phyloP scores from a whole-genome alignment of 768 basidiomycete species.

The Trametes meyenii region DNA sequence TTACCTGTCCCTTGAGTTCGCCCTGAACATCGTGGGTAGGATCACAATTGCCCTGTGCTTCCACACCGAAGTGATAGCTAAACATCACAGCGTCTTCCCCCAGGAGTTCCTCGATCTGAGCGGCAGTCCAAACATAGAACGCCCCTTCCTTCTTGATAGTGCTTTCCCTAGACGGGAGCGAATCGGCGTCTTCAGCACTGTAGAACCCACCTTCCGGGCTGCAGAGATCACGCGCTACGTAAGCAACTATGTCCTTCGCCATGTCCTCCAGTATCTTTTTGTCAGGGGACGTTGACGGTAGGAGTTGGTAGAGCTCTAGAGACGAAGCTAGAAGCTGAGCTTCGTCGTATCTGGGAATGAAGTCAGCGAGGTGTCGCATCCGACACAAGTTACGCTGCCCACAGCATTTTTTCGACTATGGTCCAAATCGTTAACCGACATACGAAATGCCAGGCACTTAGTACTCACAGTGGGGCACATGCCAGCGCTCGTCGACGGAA shows the following conservation, averaged over 20 bases:
- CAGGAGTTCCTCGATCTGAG: constrained; percentile 37
- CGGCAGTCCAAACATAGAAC: constrained; percentile 42
- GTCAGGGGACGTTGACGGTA: constrained; percentile 14
- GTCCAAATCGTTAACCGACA: neutral
- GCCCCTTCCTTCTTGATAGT: constrained; percentile 39
- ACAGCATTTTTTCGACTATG: constrained; percentile 41
- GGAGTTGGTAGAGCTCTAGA: constrained; percentile 27
- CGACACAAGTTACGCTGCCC: neutral
- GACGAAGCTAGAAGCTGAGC: constrained; percentile 37
- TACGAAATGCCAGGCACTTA: neutral
- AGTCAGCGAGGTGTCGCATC: neutral
- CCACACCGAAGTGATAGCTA: constrained; percentile 38
- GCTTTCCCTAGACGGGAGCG: constrained; percentile 34
- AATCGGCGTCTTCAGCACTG: constrained; percentile 47
- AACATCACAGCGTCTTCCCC: constrained; percentile 35
- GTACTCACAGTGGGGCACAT: constrained; percentile 42
- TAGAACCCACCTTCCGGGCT: constrained; percentile 41
- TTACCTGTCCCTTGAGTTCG: constrained; percentile 36
- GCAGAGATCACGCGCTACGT: constrained; percentile 37
- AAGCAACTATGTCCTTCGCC: constrained; percentile 39
- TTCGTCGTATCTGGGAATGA: constrained; percentile 38
- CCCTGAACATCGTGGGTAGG: constrained; percentile 41
- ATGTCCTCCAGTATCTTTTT: constrained; percentile 27
- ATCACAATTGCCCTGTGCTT: constrained; percentile 41
- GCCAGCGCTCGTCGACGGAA: constrained; percentile 44